phyloP scores from a whole-genome alignment of 208 protist species.

The Trypanosoma avium region DNA sequence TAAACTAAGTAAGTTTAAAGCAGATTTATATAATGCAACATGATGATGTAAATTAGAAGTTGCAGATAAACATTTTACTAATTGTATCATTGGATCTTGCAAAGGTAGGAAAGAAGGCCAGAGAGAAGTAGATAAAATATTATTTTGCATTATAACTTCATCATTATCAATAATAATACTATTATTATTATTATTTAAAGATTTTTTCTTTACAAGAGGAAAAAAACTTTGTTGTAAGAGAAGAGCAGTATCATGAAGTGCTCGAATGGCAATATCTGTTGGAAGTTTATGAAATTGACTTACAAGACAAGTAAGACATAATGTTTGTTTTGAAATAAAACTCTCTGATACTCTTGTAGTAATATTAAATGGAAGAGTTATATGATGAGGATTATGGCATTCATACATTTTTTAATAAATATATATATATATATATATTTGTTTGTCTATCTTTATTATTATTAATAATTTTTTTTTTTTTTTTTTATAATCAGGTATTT shows the following conservation, averaged over 20 bases:
- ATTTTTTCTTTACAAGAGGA: not conserved
- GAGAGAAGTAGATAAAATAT: not conserved
- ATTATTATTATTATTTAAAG: too few relatives aligned
- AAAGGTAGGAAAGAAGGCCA: conserved; percentile 13
- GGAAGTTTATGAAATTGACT: conserved; percentile 17
- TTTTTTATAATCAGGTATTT: not conserved
- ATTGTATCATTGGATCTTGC: conserved; percentile 1
- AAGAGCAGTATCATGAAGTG: conserved; percentile 19
- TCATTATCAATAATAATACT: too few relatives aligned
- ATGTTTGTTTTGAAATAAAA: conserved; percentile 9
- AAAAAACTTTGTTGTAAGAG: conserved; percentile 25
- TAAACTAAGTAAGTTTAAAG: conserved; percentile 17
- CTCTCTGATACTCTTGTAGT: not conserved
- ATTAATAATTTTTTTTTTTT: not conserved
- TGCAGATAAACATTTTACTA: conserved; percentile 14
- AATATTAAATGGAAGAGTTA: conserved; percentile 12
- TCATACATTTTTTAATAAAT: conserved; percentile 25
- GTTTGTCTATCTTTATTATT: not conserved
- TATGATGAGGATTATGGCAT: conserved; percentile 25
- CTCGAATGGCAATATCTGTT: not conserved
- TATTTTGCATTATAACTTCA: not conserved
- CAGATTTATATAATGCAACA: conserved; percentile 15
- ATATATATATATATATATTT: too few relatives aligned
- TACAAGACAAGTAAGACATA: conserved; percentile 25
- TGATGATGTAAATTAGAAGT: conserved; percentile 14